Evolutionary conservation across 2,329 filamentous ascomycete species (phyloP), one percentile per base, ranked within the genome.

Genomic region (Penicillium sp.): DNA sequence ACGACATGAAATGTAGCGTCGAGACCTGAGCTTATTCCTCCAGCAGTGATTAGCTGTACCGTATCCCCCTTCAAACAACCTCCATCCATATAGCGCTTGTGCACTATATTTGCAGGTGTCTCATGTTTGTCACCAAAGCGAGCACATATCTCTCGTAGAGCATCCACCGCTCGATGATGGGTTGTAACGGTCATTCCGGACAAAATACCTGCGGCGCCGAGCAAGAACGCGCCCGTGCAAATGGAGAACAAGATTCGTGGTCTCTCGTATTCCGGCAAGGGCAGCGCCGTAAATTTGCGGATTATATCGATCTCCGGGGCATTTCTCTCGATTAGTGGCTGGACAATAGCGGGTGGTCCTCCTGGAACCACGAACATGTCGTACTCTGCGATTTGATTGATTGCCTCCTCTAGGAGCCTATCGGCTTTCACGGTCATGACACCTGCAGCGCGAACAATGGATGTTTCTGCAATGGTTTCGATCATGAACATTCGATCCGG

Each of bases 1-100:
- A 95, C 87, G 71, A 96, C 81, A 79, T 96, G 94, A 77, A 95
- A 78, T 64, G 88, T 82, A 51, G 91, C 91, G 80, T 96, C 91
- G 51, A 95, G 79, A 71, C 91, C 91, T 75, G 88, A 87, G 71
- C 87, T 88, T 64, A 91, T 81, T 61, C 91, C 91, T 63, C 90
- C 90, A 62, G 85, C 84, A 60, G 91, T 96, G 68, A 96, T 87
- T 62, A 96, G 87, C 61, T 90, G 77, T 72, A 87, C 76, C 18
- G 84, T 83, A 58, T 82, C 81, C 7, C 58, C 55, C 14, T 51
- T 50, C 16, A 64, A 14, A 11, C 48, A 36, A 8, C 62, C 62
- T 1, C 59, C 59, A 40, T 67, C 58, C 16, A 62, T 29, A 45
- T 63, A 67, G 46, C 65, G 56, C 45, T 50, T 59, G 43, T 64